Evolutionary conservation across 2,329 filamentous ascomycete genomes (phyloP).

Genomic region (Podosphaera fusca): DNA sequence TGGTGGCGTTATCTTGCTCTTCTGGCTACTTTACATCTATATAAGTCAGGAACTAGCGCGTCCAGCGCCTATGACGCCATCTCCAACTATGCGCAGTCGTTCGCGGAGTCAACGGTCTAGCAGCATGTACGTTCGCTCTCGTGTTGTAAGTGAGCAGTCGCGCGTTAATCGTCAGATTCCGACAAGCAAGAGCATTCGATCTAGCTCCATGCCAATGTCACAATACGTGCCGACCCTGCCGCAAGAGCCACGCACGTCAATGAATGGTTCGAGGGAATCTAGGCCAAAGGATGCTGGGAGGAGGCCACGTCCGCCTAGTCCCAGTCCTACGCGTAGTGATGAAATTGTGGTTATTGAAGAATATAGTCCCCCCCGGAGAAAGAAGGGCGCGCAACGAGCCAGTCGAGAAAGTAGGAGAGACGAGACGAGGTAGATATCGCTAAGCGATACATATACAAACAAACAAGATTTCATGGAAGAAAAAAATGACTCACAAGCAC

Average conservation of each 20-base stretch:
- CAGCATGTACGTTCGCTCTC: conserved; percentile 5
- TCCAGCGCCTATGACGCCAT: not conserved
- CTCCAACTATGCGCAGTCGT: conserved; percentile 2
- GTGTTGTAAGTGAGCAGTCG: conserved; percentile 6
- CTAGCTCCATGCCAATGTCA: conserved; percentile 5
- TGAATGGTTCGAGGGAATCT: not conserved
- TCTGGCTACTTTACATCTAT: conserved; percentile 24
- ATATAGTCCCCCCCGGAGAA: conserved; percentile 13
- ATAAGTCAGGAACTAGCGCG: not conserved
- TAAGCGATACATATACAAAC: too few relatives aligned
- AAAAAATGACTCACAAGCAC: too few relatives aligned
- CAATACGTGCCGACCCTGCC: not conserved
- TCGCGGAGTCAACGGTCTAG: conserved; percentile 3
- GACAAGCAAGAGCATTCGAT: conserved; percentile 1
- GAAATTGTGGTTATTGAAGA: conserved; percentile 18
- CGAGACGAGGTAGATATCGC: not conserved
- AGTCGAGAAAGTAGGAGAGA: conserved; percentile 5
- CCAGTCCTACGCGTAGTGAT: conserved; percentile 7
- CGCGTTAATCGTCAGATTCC: conserved; percentile 7
- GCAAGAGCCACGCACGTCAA: not conserved
- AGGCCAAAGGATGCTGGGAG: not conserved
- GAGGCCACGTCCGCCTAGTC: not conserved
- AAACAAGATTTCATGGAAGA: too few relatives aligned
- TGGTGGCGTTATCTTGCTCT: conserved; percentile 26
- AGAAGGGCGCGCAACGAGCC: conserved; percentile 9